Conservation (phyloP, 2,329 filamentous ascomycete species). For the Hansfordia pulvinata region DNA sequence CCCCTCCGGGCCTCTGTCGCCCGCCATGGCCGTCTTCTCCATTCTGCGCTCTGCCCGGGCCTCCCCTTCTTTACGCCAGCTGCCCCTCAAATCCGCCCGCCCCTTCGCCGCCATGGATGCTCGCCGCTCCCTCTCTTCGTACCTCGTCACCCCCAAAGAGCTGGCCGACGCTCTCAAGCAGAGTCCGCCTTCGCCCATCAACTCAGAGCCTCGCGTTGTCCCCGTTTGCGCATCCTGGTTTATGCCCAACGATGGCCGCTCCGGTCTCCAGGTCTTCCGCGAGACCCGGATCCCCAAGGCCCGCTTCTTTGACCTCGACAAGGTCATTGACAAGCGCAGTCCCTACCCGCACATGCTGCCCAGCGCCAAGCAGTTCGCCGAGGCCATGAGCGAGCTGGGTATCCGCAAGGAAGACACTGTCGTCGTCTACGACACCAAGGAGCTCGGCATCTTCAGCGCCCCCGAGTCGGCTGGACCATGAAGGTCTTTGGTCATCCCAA, state of each 20-base stretch:
- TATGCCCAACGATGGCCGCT: slow-evolving; percentile 79
- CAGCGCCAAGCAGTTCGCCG: slow-evolving; percentile 63
- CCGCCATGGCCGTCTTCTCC: slow-evolving; percentile 27
- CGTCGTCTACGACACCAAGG: slow-evolving; percentile 86
- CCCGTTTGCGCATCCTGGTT: slow-evolving; percentile 94
- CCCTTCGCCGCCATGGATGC: slow-evolving; percentile 21
- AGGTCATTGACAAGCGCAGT: slow-evolving; percentile 72
- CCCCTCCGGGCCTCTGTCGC: no score
- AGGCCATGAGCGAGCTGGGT: slow-evolving; percentile 78
- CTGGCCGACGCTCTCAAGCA: slow-evolving; percentile 69
- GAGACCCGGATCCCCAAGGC: slow-evolving; percentile 76
- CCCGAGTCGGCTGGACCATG: slow-evolving; percentile 87
- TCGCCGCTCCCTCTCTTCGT: slow-evolving; percentile 55
- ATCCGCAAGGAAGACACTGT: slow-evolving; percentile 79
- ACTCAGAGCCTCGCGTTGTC: slow-evolving; percentile 69
- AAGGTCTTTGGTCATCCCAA: slow-evolving; percentile 77
- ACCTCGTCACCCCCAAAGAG: slow-evolving; percentile 75
- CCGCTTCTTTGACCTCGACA: slow-evolving; percentile 93
- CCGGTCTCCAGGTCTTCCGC: slow-evolving; percentile 68
- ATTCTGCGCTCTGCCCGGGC: slow-evolving; percentile 27
- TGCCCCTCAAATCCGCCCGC: slow-evolving; percentile 16
- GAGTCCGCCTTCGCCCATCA: slow-evolving; percentile 67
- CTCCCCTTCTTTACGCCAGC: slow-evolving; percentile 23
- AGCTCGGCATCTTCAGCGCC: slow-evolving; percentile 87
- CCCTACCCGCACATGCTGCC: slow-evolving; percentile 97